Base-by-base conservation (phyloP, 106 monocot genomes). In the Dendrobium catenatum region DNA sequence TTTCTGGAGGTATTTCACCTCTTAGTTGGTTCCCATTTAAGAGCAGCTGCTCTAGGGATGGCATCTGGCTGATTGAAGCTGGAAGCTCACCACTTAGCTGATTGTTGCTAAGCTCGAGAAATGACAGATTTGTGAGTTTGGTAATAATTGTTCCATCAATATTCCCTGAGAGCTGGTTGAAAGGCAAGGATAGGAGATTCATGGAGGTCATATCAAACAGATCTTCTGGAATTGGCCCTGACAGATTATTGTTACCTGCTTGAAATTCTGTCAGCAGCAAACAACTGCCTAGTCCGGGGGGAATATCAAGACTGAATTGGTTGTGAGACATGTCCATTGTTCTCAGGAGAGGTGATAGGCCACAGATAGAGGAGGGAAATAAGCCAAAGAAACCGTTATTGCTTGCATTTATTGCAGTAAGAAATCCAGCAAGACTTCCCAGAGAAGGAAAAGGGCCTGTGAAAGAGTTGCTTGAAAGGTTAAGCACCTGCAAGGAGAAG, bases 381-480 rank as follows among this genome's bases (percentile, higher is more conserved):
- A 15, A 17, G 43, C 74, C 74, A 20, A 4, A 75, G 44, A 75
- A 75, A 43, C 31, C 20, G 74, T 75, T 75, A 22, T 75, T 75
- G 74, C 74, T 75, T 44, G 44, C 74, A 44, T 75, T 44, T 26
- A 75, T 6, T 42, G 74, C 74, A 20, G 42, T 44, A 10, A 75
- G 43, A 44, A 20, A n/a, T 44, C 6, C 15, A 20, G 74, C 74
- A 44, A 75, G 74, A 44, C 74, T 75, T n/a, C 74, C 74, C 74
- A 75, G 44, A 7, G 15, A 20, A 44, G 74, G 74, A 15, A 75
- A 75, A 31, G 74, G 19, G 41, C 74, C 74, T 8, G 41, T 75
- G 74, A 75, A 75, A 44, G 74, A 75, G 43, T 75, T 75, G 51
- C 13, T 37, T 17, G 80, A 80, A 8, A 80, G 80, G 42, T 80